These are phyloP conservation scores for Fusarium sp. DNA, from an alignment of 2,329 filamentous ascomycete species.

Conservation along the genomic window DNA sequence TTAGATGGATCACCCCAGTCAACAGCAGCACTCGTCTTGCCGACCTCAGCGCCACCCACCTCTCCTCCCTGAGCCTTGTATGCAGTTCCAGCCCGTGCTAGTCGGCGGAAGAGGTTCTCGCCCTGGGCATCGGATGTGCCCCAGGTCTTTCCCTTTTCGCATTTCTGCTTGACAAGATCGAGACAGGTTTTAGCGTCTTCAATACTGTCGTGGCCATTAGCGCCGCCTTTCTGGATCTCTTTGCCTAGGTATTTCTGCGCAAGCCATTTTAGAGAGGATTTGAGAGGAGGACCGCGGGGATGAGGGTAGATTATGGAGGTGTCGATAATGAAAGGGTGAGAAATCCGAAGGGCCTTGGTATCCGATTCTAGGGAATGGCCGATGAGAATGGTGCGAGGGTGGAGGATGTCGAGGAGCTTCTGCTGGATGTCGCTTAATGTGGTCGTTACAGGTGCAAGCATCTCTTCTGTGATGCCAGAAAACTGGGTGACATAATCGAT, in stretches of 20 bases:
- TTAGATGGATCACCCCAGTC: constrained; percentile 87
- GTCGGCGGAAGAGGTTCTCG: constrained; percentile 89
- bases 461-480: constrained; percentile 90
- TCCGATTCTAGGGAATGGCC: constrained; percentile 87
- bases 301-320: constrained; percentile 92
- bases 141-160: constrained; percentile 90
- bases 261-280: constrained; percentile 90
- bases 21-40: constrained; percentile 78
- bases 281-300: constrained; percentile 86
- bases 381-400: constrained; percentile 77
- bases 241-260: constrained; percentile 85
- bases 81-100: constrained; percentile 71
- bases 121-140: constrained; percentile 80
- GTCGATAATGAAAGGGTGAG: constrained; percentile 94
- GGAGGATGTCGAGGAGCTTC: constrained; percentile 77
- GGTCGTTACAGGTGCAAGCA: constrained; percentile 85
- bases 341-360: constrained; percentile 83
- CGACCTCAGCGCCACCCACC: constrained; percentile 63
- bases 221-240: constrained; percentile 86
- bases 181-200: constrained; percentile 93
- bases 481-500: constrained; percentile 91
- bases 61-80: constrained; percentile 71
- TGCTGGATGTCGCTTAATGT: constrained; percentile 84
- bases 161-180: constrained; percentile 94
- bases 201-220: constrained; percentile 84